phyloP scores from a whole-genome alignment of 192 early-diverging fungal genomes.

The Haplosporangium gracile region DNA sequence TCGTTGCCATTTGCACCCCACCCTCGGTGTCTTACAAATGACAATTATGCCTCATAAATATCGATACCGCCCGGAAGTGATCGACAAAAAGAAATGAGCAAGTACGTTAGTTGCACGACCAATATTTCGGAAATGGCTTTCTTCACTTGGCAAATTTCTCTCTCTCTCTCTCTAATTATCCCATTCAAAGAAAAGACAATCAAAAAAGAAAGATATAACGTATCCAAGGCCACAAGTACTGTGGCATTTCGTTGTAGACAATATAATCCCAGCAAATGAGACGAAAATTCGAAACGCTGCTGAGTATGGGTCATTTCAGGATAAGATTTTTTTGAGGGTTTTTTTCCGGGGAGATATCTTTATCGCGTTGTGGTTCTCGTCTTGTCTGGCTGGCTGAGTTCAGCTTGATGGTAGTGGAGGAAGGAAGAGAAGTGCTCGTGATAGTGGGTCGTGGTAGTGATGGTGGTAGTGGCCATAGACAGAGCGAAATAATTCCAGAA shows the following conservation, averaged over 20 bases:
- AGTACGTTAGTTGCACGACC: neutral
- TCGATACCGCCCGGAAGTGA: neutral
- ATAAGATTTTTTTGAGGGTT: conserved; percentile 1
- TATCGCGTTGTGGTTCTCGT: neutral
- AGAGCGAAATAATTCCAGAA: neutral
- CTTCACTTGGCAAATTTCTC: neutral
- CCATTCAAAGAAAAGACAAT: neutral
- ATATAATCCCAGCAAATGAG: neutral
- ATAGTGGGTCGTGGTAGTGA: too few relatives aligned
- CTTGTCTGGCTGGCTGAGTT: neutral
- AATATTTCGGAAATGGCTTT: neutral
- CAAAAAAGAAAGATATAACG: neutral
- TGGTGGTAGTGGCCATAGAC: neutral
- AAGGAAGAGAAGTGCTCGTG: neutral
- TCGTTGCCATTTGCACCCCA: neutral
- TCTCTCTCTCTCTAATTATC: neutral
- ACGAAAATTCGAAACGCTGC: neutral
- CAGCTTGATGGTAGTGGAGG: neutral
- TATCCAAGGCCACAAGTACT: neutral
- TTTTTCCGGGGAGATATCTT: neutral
- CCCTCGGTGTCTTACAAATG: neutral
- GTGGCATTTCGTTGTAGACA: too few relatives aligned
- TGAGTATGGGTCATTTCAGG: neutral
- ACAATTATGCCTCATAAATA: neutral
- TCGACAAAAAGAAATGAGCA: neutral